Evolutionary conservation across 768 basidiomycete species (phyloP).

Genomic region (Calocera cornea): DNA sequence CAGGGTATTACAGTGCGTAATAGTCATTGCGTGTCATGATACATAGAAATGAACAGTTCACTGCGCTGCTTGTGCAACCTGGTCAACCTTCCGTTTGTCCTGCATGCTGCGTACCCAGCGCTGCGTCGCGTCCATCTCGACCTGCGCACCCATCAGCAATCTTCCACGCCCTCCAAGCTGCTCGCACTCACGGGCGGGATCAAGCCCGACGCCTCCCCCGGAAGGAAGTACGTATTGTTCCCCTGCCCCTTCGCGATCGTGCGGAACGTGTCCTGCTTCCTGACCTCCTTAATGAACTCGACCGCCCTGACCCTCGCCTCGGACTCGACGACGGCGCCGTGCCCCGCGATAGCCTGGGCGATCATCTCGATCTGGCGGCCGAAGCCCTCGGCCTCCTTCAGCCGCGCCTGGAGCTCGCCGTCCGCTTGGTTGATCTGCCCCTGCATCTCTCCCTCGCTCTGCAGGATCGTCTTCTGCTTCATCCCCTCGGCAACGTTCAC

Average conservation of each 20-base stretch:
- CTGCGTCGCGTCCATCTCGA: constrained; percentile 2
- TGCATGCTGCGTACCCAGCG: constrained; percentile 1
- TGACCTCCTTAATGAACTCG: constrained; percentile 34
- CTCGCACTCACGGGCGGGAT: neutral
- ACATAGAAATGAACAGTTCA: no score
- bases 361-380: constrained; percentile 37
- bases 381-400: constrained; percentile 43
- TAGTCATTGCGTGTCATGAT: neutral
- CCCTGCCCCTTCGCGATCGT: constrained; percentile 38
- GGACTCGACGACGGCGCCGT: constrained; percentile 19
- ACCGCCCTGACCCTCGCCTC: constrained; percentile 32
- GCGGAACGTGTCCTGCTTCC: constrained; percentile 38
- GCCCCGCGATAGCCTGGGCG: constrained; percentile 29
- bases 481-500: constrained; percentile 47
- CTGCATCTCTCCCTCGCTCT: constrained; percentile 38
- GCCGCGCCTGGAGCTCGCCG: constrained; percentile 32
- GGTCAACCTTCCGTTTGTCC: neutral
- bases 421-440: neutral
- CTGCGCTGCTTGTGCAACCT: no score
- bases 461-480: constrained; percentile 42
- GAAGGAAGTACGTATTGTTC: constrained; percentile 46
- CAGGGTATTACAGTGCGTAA: neutral
- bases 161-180: neutral
- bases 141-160: neutral
- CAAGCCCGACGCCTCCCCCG: neutral